Conservation (phyloP, 1,284 basidiomycete genomes). For the Cutaneotrichosporon curvatum region DNA sequence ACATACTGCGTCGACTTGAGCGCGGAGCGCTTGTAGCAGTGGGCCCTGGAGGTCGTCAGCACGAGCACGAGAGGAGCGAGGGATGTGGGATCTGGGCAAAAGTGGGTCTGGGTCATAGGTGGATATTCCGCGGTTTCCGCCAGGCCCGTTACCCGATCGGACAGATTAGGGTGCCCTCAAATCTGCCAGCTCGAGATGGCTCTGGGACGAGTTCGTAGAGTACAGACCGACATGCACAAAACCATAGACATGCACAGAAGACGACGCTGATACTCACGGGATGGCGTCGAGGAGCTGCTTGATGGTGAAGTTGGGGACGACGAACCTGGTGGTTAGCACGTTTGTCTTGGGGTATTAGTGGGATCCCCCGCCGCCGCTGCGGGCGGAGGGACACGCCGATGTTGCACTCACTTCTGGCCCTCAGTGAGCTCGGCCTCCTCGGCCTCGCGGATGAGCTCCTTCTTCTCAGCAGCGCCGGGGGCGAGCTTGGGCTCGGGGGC, state of each 20-base stretch:
- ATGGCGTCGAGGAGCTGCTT: constrained; percentile 67
- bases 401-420: constrained; percentile 36
- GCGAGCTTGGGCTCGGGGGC: constrained; percentile 18
- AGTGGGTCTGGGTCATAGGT: neutral
- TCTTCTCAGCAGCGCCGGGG: constrained; percentile 37
- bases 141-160: neutral
- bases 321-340: constrained; percentile 28
- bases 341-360: too few species aligned
- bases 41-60: too few species aligned
- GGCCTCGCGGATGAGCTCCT: constrained; percentile 36
- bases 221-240: too few species aligned
- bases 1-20: constrained; percentile 76
- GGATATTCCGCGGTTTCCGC: neutral
- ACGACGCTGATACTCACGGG: constrained; percentile 54
- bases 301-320: constrained; percentile 45
- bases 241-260: neutral
- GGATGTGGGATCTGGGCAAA: neutral
- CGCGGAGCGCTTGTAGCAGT: constrained; percentile 89
- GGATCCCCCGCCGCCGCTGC: neutral
- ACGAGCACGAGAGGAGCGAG: neutral
- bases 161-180: neutral
- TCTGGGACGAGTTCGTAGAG: too few species aligned
- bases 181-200: neutral
- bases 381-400: neutral
- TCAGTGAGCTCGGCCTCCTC: constrained; percentile 41